Evolutionary conservation across 352 stramenopile species (phyloP).

Genomic region (Pythium sp.): DNA sequence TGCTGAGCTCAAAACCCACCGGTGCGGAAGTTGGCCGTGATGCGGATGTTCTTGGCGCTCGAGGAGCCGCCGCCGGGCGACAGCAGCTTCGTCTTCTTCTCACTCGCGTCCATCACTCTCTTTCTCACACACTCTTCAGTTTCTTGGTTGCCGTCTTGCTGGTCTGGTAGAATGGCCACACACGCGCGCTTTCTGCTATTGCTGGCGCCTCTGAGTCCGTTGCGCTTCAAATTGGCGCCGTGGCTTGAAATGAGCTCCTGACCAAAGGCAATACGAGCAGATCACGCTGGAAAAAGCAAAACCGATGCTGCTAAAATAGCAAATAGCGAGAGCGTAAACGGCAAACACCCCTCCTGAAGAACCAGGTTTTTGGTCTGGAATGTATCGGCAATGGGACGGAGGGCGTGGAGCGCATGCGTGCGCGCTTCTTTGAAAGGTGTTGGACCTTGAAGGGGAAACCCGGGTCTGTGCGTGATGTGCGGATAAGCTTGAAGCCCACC

Average conservation of each 20-base stretch:
- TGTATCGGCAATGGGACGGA: not conserved
- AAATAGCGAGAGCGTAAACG: not conserved
- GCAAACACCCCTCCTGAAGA: not conserved
- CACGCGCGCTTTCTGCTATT: not conserved
- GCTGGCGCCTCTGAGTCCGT: not conserved
- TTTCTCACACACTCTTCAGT: not conserved
- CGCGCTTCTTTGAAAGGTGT: not conserved
- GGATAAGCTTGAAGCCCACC: not conserved
- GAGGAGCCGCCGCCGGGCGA: constrained; percentile 14
- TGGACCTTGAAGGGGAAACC: constrained; percentile 6
- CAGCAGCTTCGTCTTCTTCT: constrained; percentile 15
- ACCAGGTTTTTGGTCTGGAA: no score
- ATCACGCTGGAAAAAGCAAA: constrained; percentile 10
- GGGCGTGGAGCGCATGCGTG: not conserved
- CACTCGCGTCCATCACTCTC: constrained; percentile 5
- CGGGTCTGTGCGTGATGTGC: not conserved
- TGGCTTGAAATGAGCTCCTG: constrained; percentile 10
- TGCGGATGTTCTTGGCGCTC: constrained; percentile 20
- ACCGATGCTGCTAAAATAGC: constrained; percentile 5
- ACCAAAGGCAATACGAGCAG: not conserved
- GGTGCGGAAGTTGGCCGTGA: constrained; percentile 70
- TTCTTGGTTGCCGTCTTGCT: not conserved
- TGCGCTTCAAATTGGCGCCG: not conserved
- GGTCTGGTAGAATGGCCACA: not conserved
- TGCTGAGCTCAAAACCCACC: constrained; percentile 20